phyloP scores from a whole-genome alignment of 139 green algal species.

The Auxenochlorella pyrenoidosa region DNA sequence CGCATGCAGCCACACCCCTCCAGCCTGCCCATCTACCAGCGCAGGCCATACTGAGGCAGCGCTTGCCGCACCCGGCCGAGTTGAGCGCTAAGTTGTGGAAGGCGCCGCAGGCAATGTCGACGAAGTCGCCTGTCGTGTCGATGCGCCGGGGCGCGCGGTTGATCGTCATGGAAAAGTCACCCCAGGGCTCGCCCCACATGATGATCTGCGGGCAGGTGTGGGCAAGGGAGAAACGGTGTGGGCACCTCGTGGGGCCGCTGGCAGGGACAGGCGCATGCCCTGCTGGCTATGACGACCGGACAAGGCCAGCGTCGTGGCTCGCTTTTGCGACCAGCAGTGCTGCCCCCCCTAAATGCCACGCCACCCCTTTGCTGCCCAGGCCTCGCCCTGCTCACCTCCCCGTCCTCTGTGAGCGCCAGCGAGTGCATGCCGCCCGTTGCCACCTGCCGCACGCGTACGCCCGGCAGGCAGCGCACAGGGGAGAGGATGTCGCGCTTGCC shows the following conservation, averaged over 20 bases:
- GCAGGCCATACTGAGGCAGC: background rate
- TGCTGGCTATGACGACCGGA: background rate
- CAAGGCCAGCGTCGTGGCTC: no score
- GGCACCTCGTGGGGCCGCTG: background rate
- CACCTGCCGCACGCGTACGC: slow-evolving; percentile 70
- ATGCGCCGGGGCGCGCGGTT: slow-evolving; percentile 59
- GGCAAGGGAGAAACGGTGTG: background rate
- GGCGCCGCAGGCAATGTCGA: slow-evolving; percentile 78
- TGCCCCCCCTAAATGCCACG: no score
- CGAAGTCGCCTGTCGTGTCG: slow-evolving; percentile 59
- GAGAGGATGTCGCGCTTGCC: slow-evolving; percentile 65
- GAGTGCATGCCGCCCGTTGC: slow-evolving; percentile 93
- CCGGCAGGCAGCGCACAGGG: slow-evolving; percentile 61
- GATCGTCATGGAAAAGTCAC: slow-evolving; percentile 78
- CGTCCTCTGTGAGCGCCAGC: slow-evolving; percentile 82
- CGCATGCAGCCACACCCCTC: no score
- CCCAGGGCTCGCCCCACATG: slow-evolving; percentile 84
- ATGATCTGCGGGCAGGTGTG: slow-evolving; percentile 23
- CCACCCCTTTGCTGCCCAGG: background rate
- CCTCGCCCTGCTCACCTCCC: slow-evolving; percentile 63
- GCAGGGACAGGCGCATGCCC: no score
- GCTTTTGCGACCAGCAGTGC: no score
- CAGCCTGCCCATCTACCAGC: no score
- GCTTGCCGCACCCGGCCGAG: background rate
- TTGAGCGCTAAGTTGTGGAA: slow-evolving; percentile 91